phyloP scores from a whole-genome alignment of 495 filamentous ascomycete genomes.

The Hypoxylon lienhwacheense region DNA sequence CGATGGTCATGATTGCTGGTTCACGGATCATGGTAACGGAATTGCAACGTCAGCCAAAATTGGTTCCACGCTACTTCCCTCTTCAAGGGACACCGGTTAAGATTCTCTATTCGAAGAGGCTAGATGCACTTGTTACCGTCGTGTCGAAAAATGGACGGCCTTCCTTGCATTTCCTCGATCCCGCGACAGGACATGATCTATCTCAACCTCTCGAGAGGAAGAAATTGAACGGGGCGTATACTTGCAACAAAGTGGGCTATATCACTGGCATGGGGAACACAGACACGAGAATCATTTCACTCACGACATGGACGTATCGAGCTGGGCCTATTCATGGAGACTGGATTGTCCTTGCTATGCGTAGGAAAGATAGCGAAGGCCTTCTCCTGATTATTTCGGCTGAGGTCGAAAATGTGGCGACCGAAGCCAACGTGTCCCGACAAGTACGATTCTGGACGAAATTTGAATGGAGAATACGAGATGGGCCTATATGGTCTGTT shows the following conservation, averaged over 20 bases:
- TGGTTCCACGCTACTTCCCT: constrained; percentile 55
- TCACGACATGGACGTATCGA: constrained; percentile 53
- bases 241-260: constrained; percentile 32
- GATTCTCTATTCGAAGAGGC: constrained; percentile 54
- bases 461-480: constrained; percentile 44
- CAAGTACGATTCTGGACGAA: constrained; percentile 50
- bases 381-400: constrained; percentile 51
- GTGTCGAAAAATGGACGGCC: constrained; percentile 43
- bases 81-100: constrained; percentile 55
- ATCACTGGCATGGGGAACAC: constrained; percentile 47
- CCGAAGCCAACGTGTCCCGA: constrained; percentile 6
- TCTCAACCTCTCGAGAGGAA: constrained; percentile 44
- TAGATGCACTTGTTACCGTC: constrained; percentile 57
- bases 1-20: constrained; percentile 47
- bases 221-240: constrained; percentile 9
- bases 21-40: constrained; percentile 53
- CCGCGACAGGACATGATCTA: constrained; percentile 49
- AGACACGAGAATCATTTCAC: constrained; percentile 44
- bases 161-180: constrained; percentile 52
- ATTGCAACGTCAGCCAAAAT: constrained; percentile 49
- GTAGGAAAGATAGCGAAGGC: constrained; percentile 41
- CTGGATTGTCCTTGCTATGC: constrained; percentile 52
- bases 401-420: constrained; percentile 23
- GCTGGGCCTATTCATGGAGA: constrained; percentile 34
- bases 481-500: constrained; percentile 46